Evolutionary conservation across 2,329 filamentous ascomycete species (phyloP).

Genomic region (Dryadomyces quercivorus): DNA sequence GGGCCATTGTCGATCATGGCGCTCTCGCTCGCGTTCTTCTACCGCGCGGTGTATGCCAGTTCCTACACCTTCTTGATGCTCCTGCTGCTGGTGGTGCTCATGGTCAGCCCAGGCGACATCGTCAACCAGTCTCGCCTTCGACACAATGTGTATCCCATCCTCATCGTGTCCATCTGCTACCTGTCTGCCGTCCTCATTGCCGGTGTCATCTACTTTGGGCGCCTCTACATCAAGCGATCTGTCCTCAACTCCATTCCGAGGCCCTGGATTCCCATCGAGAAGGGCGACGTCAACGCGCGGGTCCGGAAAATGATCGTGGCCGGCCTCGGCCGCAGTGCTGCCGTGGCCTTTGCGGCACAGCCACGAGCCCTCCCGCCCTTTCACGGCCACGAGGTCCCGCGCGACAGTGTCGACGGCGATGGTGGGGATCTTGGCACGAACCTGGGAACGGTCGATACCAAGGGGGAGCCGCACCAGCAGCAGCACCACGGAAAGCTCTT

Average conservation of each 20-base stretch:
- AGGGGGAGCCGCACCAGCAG: not conserved
- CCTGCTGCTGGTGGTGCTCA: slow-evolving; percentile 58
- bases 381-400: not conserved
- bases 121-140: slow-evolving; percentile 64
- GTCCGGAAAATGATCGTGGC: slow-evolving; percentile 67
- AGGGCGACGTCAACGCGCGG: slow-evolving; percentile 63
- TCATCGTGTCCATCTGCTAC: slow-evolving; percentile 68
- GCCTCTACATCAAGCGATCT: slow-evolving; percentile 78
- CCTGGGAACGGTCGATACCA: not conserved
- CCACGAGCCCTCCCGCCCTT: slow-evolving; percentile 34
- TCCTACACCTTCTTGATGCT: slow-evolving; percentile 67
- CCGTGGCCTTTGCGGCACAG: slow-evolving; percentile 65
- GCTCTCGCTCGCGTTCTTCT: slow-evolving; percentile 40
- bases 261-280: slow-evolving; percentile 72
- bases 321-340: slow-evolving; percentile 62
- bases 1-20: slow-evolving; percentile 21
- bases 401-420: not conserved
- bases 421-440: not conserved
- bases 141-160: slow-evolving; percentile 63
- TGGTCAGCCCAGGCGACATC: slow-evolving; percentile 69
- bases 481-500: not conserved
- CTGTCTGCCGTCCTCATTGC: slow-evolving; percentile 59
- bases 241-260: slow-evolving; percentile 77
- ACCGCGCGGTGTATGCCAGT: slow-evolving; percentile 69
- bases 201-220: slow-evolving; percentile 63